These are phyloP conservation scores for Phytomonas francai DNA, from an alignment of 208 protist genomes.

Conservation along the genomic window DNA sequence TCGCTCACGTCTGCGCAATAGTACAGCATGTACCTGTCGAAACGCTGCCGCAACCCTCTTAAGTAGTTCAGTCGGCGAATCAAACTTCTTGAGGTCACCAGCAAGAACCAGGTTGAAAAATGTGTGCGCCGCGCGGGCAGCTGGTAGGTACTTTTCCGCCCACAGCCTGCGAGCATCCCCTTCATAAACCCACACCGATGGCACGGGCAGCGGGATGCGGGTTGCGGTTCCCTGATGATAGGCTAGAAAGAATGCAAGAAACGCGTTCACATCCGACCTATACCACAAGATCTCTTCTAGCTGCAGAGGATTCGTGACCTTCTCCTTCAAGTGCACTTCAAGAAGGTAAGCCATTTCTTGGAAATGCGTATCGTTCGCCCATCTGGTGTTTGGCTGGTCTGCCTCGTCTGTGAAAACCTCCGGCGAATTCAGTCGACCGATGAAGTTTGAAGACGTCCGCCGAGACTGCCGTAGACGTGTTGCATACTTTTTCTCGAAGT, in stretches of 20 bases:
- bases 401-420: constrained; percentile 59
- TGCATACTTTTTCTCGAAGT: constrained; percentile 20
- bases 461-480: constrained; percentile 45
- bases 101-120: constrained; percentile 62
- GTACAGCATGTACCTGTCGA: constrained; percentile 35
- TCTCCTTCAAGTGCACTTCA: constrained; percentile 66
- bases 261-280: constrained; percentile 27
- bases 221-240: constrained; percentile 63
- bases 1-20: constrained; percentile 29
- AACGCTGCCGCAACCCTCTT: constrained; percentile 33
- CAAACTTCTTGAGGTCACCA: constrained; percentile 16
- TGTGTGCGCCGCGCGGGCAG: constrained; percentile 29
- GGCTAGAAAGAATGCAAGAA: constrained; percentile 59
- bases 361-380: constrained; percentile 70
- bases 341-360: constrained; percentile 56
- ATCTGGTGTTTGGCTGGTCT: constrained; percentile 72
- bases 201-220: constrained; percentile 62
- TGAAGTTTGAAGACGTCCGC: constrained; percentile 40
- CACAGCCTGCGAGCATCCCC: constrained; percentile 57
- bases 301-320: constrained; percentile 64
- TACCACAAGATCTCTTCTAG: constrained; percentile 53
- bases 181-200: constrained; percentile 78
- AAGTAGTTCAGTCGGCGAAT: constrained; percentile 30
- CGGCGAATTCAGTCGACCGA: constrained; percentile 31
- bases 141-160: constrained; percentile 64